phyloP scores from a whole-genome alignment of 176 grass and related monocot genomes.

The Lolium rigidum region DNA sequence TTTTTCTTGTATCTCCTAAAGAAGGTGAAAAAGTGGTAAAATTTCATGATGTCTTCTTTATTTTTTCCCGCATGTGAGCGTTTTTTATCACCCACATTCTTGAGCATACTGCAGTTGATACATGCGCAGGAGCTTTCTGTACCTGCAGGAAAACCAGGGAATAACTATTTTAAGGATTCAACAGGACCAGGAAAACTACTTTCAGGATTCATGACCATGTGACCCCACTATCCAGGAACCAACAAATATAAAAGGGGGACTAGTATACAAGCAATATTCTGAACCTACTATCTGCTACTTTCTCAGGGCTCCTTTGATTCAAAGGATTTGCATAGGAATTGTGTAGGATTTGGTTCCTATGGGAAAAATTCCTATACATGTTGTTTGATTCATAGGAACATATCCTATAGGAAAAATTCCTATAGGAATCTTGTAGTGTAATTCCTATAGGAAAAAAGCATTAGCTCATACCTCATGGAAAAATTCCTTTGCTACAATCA shows the following conservation, averaged over 20 bases:
- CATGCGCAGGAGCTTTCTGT: neutral
- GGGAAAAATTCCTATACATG: too few species aligned
- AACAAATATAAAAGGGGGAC: constrained; percentile 20
- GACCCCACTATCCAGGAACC: neutral
- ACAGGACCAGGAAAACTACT: neutral
- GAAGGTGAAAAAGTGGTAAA: neutral
- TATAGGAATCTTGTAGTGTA: too few species aligned
- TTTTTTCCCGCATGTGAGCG: neutral
- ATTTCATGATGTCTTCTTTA: neutral
- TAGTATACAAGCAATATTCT: constrained; percentile 39
- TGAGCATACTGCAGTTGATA: neutral
- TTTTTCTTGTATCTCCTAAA: neutral
- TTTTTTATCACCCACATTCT: neutral
- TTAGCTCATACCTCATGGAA: too few species aligned
- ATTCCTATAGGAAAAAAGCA: too few species aligned
- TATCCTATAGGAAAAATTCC: too few species aligned
- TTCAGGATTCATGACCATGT: constrained; percentile 32
- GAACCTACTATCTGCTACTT: constrained; percentile 35
- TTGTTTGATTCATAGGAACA: too few species aligned
- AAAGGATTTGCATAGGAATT: too few species aligned
- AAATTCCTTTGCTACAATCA: too few species aligned
- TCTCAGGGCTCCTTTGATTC: too few species aligned
- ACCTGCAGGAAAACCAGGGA: neutral
- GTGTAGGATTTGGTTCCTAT: too few species aligned
- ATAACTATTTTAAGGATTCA: neutral